Percentiles rank a stretch among this genome's conserved stretches.
These are phyloP conservation scores for Boletus reticuloceps DNA, from an alignment of 768 basidiomycete genomes.

Conservation along the genomic window DNA sequence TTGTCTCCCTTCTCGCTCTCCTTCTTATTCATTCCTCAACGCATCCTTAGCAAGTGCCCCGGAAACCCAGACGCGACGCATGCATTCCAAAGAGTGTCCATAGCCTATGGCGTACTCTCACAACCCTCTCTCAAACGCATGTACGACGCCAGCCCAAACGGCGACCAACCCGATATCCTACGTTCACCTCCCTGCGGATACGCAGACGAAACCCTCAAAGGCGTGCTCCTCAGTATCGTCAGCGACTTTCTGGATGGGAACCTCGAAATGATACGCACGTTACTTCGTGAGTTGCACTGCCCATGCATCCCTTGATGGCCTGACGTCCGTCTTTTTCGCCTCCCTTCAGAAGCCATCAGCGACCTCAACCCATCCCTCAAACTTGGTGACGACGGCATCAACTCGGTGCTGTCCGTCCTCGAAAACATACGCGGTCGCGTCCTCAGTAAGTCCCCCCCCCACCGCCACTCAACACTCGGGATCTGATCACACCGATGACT, in stretches of 20 bases:
- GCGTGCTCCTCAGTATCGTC: constrained; percentile 71
- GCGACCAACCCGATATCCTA: constrained; percentile 48
- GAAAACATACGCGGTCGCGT: constrained; percentile 71
- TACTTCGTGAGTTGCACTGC: constrained; percentile 55
- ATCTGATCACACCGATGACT: neutral
- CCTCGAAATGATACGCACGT: constrained; percentile 75
- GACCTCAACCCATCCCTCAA: constrained; percentile 77
- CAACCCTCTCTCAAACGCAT: constrained; percentile 63
- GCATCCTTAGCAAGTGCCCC: constrained; percentile 69
- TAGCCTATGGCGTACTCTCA: constrained; percentile 79
- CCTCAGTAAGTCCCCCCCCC: constrained; percentile 47
- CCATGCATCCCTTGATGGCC: no score
- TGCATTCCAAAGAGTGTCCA: constrained; percentile 84
- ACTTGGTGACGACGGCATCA: constrained; percentile 75
- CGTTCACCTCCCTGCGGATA: constrained; percentile 48
- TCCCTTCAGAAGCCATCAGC: constrained; percentile 60
- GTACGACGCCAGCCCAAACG: constrained; percentile 61
- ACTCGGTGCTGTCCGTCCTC: constrained; percentile 69
- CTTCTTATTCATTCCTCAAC: neutral
- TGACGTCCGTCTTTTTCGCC: no score
- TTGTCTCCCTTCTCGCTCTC: constrained; percentile 32
- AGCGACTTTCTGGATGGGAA: constrained; percentile 85
- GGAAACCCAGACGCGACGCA: constrained; percentile 68
- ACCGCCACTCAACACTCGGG: no score
- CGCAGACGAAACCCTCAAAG: constrained; percentile 78